Conservation (phyloP, 805 yeast genomes). For the Candida manassasensis region DNA sequence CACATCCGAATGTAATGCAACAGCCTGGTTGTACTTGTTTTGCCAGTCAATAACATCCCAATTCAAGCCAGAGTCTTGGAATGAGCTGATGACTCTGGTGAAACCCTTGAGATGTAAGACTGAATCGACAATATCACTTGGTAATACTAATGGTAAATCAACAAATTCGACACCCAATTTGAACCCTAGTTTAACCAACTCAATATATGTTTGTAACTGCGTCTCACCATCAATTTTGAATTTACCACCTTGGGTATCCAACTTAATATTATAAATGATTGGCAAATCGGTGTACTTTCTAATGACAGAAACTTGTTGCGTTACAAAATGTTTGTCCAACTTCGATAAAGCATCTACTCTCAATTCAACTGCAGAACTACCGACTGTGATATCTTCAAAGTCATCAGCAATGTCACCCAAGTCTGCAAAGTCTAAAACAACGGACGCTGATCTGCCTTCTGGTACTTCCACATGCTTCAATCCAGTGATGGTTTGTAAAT, state of each 20-base stretch:
- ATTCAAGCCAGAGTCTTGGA: conserved; percentile 61
- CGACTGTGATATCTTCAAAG: conserved; percentile 54
- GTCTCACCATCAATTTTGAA: conserved; percentile 58
- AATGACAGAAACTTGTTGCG: conserved; percentile 66
- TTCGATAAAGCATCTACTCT: conserved; percentile 67
- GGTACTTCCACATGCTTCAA: conserved; percentile 35
- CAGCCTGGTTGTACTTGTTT: conserved; percentile 63
- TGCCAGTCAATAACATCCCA: conserved; percentile 78
- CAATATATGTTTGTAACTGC: conserved; percentile 31
- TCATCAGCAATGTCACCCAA: conserved; percentile 41
- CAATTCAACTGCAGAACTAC: conserved; percentile 78
- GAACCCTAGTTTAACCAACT: conserved; percentile 57
- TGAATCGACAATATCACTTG: conserved; percentile 49
- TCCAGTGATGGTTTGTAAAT: conserved; percentile 62
- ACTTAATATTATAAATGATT: conserved; percentile 75
- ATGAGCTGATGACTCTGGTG: conserved; percentile 77
- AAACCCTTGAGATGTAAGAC: conserved; percentile 50
- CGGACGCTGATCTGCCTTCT: conserved; percentile 54
- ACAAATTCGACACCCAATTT: conserved; percentile 76
- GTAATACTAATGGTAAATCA: conserved; percentile 73
- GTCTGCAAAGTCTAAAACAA: conserved; percentile 68
- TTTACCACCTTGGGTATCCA: conserved; percentile 74
- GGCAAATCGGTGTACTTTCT: conserved; percentile 67
- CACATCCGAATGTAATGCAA: conserved; percentile 60
- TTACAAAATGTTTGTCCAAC: conserved; percentile 51